Base-by-base conservation (phyloP, 306 rosid species). In the Lathyrus tuberosus region DNA sequence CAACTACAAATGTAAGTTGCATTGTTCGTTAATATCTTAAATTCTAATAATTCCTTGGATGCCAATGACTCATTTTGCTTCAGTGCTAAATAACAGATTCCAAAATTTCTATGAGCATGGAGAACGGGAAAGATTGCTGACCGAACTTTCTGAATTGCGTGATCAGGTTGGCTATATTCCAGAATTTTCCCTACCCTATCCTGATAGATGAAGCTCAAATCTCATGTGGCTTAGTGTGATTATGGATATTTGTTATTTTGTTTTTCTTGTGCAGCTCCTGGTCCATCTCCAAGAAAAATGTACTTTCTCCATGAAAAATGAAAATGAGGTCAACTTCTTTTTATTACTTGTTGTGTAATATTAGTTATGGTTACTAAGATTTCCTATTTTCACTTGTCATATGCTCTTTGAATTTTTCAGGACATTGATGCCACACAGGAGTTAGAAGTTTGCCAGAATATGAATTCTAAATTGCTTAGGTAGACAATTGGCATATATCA, bases 61-160 rank as follows among this genome's bases (percentile, higher is more conserved):
- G 61, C 73, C 68, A 42, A 24, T 62, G 72, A 70, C 78, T 71
- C 76, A 84, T 67, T 69, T 75, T 84, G 72, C 60, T 67, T 74
- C 61, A 68, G 49, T 85, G 63, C 74, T 76, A 71, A 58, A 22
- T 72, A 71, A 61, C 86, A 94, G 98, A 82, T 82, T 67, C 73
- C 84, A 83, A 82, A 87, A 69, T 31, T 90, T 88, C 71, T 78
- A 87, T 57, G 89, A 85, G 75, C 83, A 80, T 31, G 97, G 97
- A 70, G 98, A 90, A 79, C 85, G 87, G 64, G 96, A 94, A 84
- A 82, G 79, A 52, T 78, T 94, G 83, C 63, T 85, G 77, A 67
- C 82, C 73, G 97, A 94, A 83, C 79, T 85, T 76, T 76, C 94
- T 76, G 89, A 90, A 73, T 76, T 94, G 66, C 92, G 89, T 17